Conservation (phyloP, 2,329 filamentous ascomycete genomes). For the Ascomycota sp. region DNA sequence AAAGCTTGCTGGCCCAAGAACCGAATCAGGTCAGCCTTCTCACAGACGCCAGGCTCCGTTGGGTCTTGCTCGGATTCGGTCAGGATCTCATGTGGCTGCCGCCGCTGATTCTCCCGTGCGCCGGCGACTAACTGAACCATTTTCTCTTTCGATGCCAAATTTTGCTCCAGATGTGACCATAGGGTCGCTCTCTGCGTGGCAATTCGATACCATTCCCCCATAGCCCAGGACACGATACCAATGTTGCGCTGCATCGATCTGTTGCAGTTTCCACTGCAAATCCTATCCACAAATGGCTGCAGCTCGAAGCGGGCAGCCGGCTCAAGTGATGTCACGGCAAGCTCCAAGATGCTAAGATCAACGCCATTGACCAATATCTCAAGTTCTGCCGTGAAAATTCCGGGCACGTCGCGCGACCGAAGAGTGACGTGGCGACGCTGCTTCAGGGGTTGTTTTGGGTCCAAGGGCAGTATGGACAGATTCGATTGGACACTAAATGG, state of each 20-base stretch:
- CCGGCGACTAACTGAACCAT: constrained; percentile 6
- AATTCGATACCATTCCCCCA: constrained; percentile 44
- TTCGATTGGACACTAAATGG: constrained; percentile 38
- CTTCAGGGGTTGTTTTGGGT: constrained; percentile 14
- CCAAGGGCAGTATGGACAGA: constrained; percentile 21
- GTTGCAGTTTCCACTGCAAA: constrained; percentile 16
- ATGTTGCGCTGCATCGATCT: constrained; percentile 33
- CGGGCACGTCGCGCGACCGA: constrained; percentile 16
- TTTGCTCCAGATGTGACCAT: constrained; percentile 31
- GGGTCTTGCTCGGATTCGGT: constrained; percentile 6
- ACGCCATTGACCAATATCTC: constrained; percentile 35
- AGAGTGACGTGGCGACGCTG: constrained; percentile 36
- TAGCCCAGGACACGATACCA: constrained; percentile 39
- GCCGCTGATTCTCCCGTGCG: constrained; percentile 5
- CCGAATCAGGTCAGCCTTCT: constrained; percentile 23
- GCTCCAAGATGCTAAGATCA: constrained; percentile 24
- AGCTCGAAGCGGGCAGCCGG: constrained; percentile 36
- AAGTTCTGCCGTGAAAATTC: constrained; percentile 34
- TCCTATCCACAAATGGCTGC: constrained; percentile 24
- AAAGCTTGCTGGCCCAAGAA: constrained; percentile 29
- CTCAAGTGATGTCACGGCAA: constrained; percentile 33
- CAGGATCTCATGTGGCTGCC: constrained; percentile 6
- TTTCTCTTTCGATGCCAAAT: constrained; percentile 17
- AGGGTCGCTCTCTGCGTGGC: constrained; percentile 37
- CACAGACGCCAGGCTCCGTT: constrained; percentile 2